These are phyloP conservation scores for Patellaria atrata DNA, from an alignment of 495 filamentous ascomycete genomes.

Conservation along the genomic window DNA sequence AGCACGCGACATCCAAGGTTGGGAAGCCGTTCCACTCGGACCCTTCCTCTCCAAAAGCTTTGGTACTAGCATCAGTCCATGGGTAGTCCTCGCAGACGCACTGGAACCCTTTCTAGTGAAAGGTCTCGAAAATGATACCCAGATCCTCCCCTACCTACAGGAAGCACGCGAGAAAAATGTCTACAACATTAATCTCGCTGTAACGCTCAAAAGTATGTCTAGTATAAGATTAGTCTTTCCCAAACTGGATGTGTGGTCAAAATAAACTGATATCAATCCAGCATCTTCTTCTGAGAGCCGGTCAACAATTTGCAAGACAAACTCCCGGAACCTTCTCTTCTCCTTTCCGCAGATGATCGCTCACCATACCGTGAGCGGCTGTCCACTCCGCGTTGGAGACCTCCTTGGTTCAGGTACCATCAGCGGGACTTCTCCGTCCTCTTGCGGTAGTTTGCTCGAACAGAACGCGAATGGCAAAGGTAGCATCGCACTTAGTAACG, in stretches of 20 bases:
- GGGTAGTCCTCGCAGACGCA: slow-evolving; percentile 79
- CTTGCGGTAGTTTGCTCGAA: slow-evolving; percentile 68
- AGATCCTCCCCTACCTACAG: slow-evolving; percentile 53
- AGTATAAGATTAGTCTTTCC: not conserved
- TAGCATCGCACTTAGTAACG: slow-evolving; percentile 47
- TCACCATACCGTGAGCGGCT: slow-evolving; percentile 79
- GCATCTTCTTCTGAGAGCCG: too few relatives aligned
- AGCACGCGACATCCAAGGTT: slow-evolving; percentile 76
- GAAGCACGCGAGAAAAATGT: slow-evolving; percentile 47
- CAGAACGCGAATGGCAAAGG: slow-evolving; percentile 56
- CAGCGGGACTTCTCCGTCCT: slow-evolving; percentile 47
- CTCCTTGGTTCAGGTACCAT: slow-evolving; percentile 85
- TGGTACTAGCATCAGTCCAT: slow-evolving; percentile 73
- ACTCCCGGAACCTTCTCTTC: slow-evolving; percentile 62
- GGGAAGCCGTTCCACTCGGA: slow-evolving; percentile 54
- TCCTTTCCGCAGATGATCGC: slow-evolving; percentile 92
- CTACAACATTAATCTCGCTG: slow-evolving; percentile 61
- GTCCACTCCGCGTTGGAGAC: slow-evolving; percentile 68
- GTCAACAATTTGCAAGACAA: slow-evolving; percentile 50
- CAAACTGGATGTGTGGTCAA: not conserved
- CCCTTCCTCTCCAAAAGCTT: slow-evolving; percentile 93
- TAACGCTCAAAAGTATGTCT: slow-evolving; percentile 54
- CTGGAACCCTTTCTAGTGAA: slow-evolving; percentile 52
- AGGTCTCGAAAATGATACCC: slow-evolving; percentile 49
- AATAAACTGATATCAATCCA: too few relatives aligned